phyloP scores from a whole-genome alignment of 306 rosid genomes.

The Carpinus viminea region DNA sequence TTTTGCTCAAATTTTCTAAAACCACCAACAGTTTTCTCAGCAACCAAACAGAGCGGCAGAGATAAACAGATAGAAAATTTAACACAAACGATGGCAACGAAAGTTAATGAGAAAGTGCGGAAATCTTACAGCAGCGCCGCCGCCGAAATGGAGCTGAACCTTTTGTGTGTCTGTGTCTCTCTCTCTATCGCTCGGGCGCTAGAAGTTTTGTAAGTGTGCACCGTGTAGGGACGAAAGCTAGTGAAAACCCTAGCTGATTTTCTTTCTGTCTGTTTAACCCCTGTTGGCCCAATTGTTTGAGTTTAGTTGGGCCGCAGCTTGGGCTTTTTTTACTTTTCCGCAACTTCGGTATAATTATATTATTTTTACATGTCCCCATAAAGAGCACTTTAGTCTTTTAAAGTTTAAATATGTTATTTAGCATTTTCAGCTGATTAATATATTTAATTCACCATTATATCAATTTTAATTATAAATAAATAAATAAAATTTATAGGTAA shows the following conservation, averaged over 20 bases:
- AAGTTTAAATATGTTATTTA: no score
- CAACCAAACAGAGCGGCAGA: conserved; percentile 1
- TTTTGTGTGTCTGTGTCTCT: background rate
- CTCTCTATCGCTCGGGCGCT: background rate
- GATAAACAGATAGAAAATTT: background rate
- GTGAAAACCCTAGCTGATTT: background rate
- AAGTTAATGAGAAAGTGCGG: background rate
- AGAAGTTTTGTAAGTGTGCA: background rate
- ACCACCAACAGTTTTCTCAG: background rate
- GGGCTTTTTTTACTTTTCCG: background rate
- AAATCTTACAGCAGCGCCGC: background rate
- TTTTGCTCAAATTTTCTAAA: background rate
- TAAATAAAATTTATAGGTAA: no score
- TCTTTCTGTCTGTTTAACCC: background rate
- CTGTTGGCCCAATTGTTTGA: background rate
- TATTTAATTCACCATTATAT: no score
- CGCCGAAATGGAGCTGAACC: conserved; percentile 6
- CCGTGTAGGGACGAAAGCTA: no score
- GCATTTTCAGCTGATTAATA: no score
- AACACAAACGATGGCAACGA: background rate
- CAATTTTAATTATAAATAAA: no score
- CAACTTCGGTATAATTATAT: background rate
- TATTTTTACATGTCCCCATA: no score
- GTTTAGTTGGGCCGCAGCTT: background rate
- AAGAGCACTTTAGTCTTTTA: no score